phyloP scores from a whole-genome alignment of 1,284 basidiomycete genomes.

The Ganoderma boninense region DNA sequence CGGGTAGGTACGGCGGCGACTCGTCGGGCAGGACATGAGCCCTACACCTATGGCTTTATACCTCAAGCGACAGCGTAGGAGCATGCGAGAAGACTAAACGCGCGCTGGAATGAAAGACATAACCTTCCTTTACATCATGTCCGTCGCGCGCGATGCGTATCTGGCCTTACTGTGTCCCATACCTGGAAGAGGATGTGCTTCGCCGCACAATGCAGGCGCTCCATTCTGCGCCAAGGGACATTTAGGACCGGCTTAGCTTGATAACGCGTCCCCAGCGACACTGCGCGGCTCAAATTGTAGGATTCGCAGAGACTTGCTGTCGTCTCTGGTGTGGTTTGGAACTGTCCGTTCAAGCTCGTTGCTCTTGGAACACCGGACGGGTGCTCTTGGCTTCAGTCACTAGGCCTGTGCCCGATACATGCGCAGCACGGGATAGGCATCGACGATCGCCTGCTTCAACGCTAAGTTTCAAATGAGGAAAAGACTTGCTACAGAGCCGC shows the following conservation, averaged over 20 bases:
- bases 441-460: not conserved
- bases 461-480: not conserved
- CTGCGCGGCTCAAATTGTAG: not conserved
- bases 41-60: conserved; percentile 18
- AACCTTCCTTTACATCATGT: conserved; percentile 18
- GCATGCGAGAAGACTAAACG: conserved; percentile 8
- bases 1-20: not conserved
- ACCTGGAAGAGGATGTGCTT: conserved; percentile 14
- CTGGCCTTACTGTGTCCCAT: conserved; percentile 18
- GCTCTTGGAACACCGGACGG: not conserved
- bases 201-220: not conserved
- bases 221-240: not conserved
- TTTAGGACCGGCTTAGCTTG: not conserved
- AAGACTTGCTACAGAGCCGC: too few species aligned
- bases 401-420: not conserved
- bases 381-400: conserved; percentile 4
- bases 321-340: not conserved
- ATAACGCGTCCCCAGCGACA: not conserved
- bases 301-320: not conserved
- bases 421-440: conserved; percentile 4
- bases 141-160: not conserved
- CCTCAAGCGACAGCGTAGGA: not conserved
- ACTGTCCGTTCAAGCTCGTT: not conserved
- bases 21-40: not conserved
- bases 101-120: conserved; percentile 13